Evolutionary conservation across 75 land plant genomes (phyloP).

Genomic region (Pinus albicaulis): DNA sequence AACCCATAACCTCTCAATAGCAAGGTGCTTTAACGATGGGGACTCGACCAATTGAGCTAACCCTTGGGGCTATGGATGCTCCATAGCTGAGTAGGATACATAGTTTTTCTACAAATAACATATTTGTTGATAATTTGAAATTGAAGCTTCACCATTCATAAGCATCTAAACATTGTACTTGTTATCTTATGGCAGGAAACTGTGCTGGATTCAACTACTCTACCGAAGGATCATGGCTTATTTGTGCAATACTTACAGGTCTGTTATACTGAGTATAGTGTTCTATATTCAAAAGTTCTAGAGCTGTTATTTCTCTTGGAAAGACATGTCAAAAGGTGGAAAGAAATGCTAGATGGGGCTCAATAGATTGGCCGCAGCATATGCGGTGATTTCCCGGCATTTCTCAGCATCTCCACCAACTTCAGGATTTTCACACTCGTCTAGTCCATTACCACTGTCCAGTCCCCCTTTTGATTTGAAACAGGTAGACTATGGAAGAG

Average conservation of each 20-base stretch:
- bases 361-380: not conserved
- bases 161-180: not conserved
- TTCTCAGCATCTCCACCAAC: not conserved
- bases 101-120: not conserved
- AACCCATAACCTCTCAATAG: too few species aligned
- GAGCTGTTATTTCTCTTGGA: not conserved
- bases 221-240: not conserved
- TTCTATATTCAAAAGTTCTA: not conserved
- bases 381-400: not conserved
- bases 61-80: too few species aligned
- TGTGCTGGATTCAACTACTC: not conserved
- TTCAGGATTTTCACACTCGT: not conserved
- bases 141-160: not conserved
- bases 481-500: not conserved
- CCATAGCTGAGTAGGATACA: not conserved
- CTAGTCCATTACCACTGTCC: not conserved
- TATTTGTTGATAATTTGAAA: not conserved
- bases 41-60: too few species aligned
- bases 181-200: slow-evolving; percentile 3
- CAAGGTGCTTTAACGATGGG: too few species aligned
- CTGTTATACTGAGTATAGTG: not conserved
- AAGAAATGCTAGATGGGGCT: not conserved
- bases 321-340: slow-evolving; percentile 7
- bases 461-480: not conserved
- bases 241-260: not conserved